Conservation (phyloP, 495 filamentous ascomycete genomes). For the Trichoderma erinaceum region DNA sequence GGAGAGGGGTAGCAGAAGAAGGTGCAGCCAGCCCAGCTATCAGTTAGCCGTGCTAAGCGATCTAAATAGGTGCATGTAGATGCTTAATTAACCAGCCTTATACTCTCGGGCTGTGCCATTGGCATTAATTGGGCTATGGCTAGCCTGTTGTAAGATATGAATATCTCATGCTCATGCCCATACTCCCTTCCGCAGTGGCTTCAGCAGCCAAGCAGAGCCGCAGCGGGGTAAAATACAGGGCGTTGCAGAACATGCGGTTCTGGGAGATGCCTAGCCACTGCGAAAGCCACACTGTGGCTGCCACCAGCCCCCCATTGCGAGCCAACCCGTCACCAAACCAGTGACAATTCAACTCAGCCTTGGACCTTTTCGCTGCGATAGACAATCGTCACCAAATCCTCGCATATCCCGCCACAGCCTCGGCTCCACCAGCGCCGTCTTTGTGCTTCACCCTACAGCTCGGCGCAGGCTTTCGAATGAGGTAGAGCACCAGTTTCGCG, state of each 20-base stretch:
- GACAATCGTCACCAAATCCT: background rate
- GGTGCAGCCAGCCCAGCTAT: too few relatives aligned
- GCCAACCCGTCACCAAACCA: background rate
- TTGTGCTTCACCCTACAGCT: background rate
- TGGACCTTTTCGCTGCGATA: background rate
- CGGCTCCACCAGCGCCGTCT: background rate
- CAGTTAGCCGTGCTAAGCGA: too few relatives aligned
- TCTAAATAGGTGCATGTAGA: too few relatives aligned
- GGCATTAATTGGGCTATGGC: background rate
- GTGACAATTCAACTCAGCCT: background rate
- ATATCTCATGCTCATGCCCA: too few relatives aligned
- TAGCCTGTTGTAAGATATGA: background rate
- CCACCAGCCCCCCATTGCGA: background rate
- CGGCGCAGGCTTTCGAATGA: background rate
- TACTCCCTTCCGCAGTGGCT: background rate
- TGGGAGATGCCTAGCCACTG: background rate
- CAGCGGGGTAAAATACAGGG: conserved; percentile 1
- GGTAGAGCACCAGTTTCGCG: background rate
- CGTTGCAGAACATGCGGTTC: background rate
- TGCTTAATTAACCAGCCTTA: too few relatives aligned
- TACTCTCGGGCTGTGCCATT: background rate
- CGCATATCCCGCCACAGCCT: background rate
- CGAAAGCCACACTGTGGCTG: conserved; percentile 11
- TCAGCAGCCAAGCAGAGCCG: background rate
- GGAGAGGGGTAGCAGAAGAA: too few relatives aligned